A percentile compares a stretch with the other conserved stretches of the same genome.
Evolutionary conservation across 202 grass and related monocot species (phyloP).

Genomic region (Dendrocalamus latiflorus): DNA sequence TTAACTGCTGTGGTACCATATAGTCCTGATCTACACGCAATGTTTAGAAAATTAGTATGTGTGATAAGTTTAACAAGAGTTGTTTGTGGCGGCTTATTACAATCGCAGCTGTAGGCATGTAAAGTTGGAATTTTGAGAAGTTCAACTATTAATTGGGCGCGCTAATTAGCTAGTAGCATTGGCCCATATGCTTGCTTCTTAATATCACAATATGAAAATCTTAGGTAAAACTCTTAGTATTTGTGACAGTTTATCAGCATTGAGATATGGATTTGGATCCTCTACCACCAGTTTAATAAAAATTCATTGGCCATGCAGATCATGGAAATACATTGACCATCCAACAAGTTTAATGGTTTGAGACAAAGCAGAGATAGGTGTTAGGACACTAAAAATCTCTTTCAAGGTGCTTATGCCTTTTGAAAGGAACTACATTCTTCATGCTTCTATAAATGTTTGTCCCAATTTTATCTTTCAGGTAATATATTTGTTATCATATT

Average conservation of each 20-base stretch:
- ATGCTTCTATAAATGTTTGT: not conserved
- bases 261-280: not conserved
- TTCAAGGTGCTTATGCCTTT: not conserved
- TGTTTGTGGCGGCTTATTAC: not conserved
- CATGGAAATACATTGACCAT: not conserved
- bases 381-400: not conserved
- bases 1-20: not conserved
- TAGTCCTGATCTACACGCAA: not conserved
- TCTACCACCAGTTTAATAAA: not conserved
- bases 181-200: not conserved
- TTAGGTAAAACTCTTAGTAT: not conserved
- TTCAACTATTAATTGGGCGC: too few relatives aligned
- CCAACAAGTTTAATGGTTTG: not conserved
- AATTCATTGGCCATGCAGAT: not conserved
- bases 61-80: not conserved
- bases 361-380: not conserved
- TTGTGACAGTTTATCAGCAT: not conserved
- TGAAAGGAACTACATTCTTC: not conserved
- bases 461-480: not conserved
- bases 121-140: not conserved
- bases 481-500: not conserved
- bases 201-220: not conserved
- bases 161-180: not conserved
- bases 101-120: not conserved
- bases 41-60: not conserved